A percentile compares a stretch with the other conserved stretches of the same genome.
Evolutionary conservation across 2,329 filamentous ascomycete genomes (phyloP).

Genomic region (Fragosphaeria purpurea): DNA sequence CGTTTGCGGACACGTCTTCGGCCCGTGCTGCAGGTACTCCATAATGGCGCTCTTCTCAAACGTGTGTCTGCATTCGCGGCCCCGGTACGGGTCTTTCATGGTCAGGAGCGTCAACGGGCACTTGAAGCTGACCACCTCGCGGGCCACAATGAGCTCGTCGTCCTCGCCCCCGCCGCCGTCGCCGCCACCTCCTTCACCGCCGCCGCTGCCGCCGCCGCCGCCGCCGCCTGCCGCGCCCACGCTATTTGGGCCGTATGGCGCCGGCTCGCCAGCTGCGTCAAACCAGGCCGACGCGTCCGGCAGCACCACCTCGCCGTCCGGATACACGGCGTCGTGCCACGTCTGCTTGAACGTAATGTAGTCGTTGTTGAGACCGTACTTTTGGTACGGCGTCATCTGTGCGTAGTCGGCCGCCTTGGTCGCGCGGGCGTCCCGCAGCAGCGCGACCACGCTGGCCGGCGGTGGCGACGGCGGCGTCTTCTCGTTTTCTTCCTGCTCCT

Average conservation of each 20-base stretch:
- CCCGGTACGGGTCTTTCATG: slow-evolving; percentile 58
- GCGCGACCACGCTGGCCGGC: slow-evolving; percentile 20
- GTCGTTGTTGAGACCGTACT: slow-evolving; percentile 47
- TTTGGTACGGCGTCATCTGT: slow-evolving; percentile 30
- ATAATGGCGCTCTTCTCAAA: slow-evolving; percentile 59
- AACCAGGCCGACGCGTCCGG: slow-evolving; percentile 48
- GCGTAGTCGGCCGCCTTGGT: slow-evolving; percentile 33
- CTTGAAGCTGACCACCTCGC: slow-evolving; percentile 53
- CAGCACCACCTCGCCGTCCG: slow-evolving; percentile 38
- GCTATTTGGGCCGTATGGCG: slow-evolving; percentile 1
- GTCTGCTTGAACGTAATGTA: slow-evolving; percentile 49
- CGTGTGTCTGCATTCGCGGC: slow-evolving; percentile 57
- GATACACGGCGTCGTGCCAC: slow-evolving; percentile 44
- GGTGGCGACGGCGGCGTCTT: slow-evolving; percentile 13
- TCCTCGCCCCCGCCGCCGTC: slow-evolving; percentile 49
- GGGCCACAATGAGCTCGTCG: slow-evolving; percentile 58
- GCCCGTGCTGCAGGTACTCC: slow-evolving; percentile 33
- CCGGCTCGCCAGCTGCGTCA: slow-evolving; percentile 31
- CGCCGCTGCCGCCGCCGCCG: slow-evolving; percentile 17
- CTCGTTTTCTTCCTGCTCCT: slow-evolving; percentile 15
- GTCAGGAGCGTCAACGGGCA: slow-evolving; percentile 59
- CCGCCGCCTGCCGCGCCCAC: slow-evolving; percentile 16
- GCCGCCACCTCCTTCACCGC: slow-evolving; percentile 31
- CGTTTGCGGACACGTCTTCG: slow-evolving; percentile 49
- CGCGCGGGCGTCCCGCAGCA: slow-evolving; percentile 27